phyloP scores from a whole-genome alignment of 352 stramenopile species.

The Globisporangium perplexum region DNA sequence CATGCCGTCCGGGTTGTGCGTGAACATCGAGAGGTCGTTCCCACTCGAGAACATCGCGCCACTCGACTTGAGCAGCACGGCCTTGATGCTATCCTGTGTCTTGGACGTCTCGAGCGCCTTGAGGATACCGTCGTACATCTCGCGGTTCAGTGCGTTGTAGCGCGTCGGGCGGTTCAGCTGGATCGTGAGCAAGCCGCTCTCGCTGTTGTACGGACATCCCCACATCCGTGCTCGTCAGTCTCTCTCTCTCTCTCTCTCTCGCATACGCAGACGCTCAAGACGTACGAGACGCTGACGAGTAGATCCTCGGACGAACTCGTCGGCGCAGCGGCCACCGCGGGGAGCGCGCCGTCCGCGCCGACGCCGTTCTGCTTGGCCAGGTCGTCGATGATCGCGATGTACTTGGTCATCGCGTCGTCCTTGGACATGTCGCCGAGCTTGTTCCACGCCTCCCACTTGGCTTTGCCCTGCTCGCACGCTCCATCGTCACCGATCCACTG shows the following conservation, averaged over 20 bases:
- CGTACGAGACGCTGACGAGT: constrained; percentile 47
- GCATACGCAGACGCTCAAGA: constrained; percentile 3
- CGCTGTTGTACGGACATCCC: constrained; percentile 20
- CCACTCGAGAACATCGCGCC: constrained; percentile 89
- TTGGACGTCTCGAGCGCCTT: constrained; percentile 59
- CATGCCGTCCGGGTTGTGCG: constrained; percentile 38
- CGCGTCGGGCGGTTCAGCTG: constrained; percentile 74
- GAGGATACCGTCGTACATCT: constrained; percentile 78
- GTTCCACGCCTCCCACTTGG: constrained; percentile 81
- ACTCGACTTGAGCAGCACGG: constrained; percentile 79
- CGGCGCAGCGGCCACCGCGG: constrained; percentile 2
- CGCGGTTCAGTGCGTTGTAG: constrained; percentile 86
- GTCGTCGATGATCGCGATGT: constrained; percentile 73
- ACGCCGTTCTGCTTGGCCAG: constrained; percentile 40
- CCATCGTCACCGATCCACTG: too few relatives aligned
- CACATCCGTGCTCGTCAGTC: not conserved
- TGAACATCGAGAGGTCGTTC: constrained; percentile 85
- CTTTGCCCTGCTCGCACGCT: constrained; percentile 46
- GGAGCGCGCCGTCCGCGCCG: constrained; percentile 3
- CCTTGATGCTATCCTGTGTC: constrained; percentile 65
- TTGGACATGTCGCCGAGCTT: constrained; percentile 58
- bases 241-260: too few relatives aligned
- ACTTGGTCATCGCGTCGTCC: constrained; percentile 64
- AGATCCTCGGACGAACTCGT: constrained; percentile 37
- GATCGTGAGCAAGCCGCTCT: constrained; percentile 61